Conservation (phyloP, 768 basidiomycete genomes). For the Naematelia aurantialba region DNA sequence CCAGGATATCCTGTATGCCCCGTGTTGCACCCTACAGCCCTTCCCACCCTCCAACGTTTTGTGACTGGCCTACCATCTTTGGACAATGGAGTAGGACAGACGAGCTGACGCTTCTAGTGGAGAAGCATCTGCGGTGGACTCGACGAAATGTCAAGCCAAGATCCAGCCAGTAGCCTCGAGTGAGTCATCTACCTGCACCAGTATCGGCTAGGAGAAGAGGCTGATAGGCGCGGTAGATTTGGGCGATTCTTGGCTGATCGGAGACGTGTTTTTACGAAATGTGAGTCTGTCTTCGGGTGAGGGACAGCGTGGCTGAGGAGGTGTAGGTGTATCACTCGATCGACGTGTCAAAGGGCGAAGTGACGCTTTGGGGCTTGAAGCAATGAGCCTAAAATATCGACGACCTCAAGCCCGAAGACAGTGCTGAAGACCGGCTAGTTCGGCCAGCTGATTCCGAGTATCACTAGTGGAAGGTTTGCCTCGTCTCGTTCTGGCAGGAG, state of each 20-base stretch:
- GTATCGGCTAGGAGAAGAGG: too few relatives aligned
- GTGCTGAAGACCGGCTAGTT: too few relatives aligned
- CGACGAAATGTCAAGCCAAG: background rate
- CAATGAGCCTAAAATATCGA: background rate
- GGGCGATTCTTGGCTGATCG: background rate
- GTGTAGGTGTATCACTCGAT: constrained; percentile 12
- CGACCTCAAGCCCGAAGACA: too few relatives aligned
- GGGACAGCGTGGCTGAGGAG: background rate
- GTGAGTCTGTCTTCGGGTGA: background rate
- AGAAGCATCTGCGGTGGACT: background rate
- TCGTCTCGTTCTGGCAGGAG: too few relatives aligned
- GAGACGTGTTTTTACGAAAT: constrained; percentile 4
- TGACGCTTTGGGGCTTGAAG: constrained; percentile 11
- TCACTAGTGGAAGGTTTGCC: too few relatives aligned
- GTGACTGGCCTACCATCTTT: too few relatives aligned
- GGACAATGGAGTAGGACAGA: too few relatives aligned
- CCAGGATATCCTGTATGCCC: constrained; percentile 6
- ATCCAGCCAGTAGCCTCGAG: background rate
- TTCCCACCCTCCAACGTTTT: background rate
- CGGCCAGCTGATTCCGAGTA: too few relatives aligned
- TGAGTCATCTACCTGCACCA: background rate
- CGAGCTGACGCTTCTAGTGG: too few relatives aligned
- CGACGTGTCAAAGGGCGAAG: constrained; percentile 8
- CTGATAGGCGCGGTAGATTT: too few relatives aligned
- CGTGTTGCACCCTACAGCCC: background rate